Base-by-base conservation (phyloP, 805 yeast genomes). In the Schizosaccharomyces octosporus region DNA sequence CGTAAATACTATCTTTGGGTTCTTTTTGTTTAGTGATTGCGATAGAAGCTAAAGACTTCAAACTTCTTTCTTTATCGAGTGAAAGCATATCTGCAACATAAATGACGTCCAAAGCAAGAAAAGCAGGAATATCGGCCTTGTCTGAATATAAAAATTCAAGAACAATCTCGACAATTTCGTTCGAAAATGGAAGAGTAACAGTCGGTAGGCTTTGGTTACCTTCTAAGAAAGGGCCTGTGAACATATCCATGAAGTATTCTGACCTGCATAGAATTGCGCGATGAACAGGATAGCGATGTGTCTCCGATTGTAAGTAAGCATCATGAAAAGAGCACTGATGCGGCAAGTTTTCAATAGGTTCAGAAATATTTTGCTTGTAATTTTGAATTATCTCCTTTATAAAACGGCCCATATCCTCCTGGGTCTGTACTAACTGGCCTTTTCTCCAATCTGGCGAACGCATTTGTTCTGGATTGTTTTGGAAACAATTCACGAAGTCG, bases 241-340 rank as follows among this genome's bases (percentile, higher is more conserved):
- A 80, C 82, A 84, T 77, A 1, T 80, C 76, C 61, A 75, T 79
- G 66, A 79, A 85, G 69, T 82, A 85, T 55, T 79, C 83, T 2
- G 85, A 78, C 51, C 88, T 71, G 4, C 76, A 69, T 29, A 85
- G 67, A 59, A 85, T 76, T 0, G 85, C 76, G 54, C 81, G 73
- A 69, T 85, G 85, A 4, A 76, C 81, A 0, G 90, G 89, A 66
- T 80, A 84, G 75, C 66, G 29, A 66, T 64, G 1, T 66, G 59
- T 39, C 6, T 51, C n/a, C 3, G 57, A 51, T 6, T 51, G 57
- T 29, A 51, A 29, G 17, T 51, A 51, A 17, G 57, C 57, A 24
- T 51, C 57, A 29, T 51, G 57, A 17, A 45, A 45, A n/a, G 51
- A 7, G 32, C 27, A 51, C 57, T 24, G 36, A 29, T 4, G 31